phyloP scores from a whole-genome alignment of 1,139 yeast genomes.

The Kluyveromyces sp. region DNA sequence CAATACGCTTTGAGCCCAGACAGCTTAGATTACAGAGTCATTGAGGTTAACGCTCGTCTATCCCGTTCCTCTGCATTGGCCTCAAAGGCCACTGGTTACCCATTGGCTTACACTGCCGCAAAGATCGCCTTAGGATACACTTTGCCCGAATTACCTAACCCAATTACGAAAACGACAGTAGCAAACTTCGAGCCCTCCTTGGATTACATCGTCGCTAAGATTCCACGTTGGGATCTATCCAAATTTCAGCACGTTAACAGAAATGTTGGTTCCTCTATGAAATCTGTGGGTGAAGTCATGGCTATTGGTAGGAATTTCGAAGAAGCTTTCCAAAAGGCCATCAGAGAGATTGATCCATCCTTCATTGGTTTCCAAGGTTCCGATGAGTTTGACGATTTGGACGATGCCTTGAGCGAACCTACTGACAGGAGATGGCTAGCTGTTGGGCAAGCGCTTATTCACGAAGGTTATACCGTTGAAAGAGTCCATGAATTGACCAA shows the following conservation, averaged over 20 bases:
- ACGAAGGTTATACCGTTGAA: constrained; percentile 86
- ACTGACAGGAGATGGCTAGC: constrained; percentile 98
- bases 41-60: constrained; percentile 95
- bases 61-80: constrained; percentile 97
- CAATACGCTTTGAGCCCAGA: constrained; percentile 96
- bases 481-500: constrained; percentile 82
- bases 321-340: constrained; percentile 96
- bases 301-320: constrained; percentile 97
- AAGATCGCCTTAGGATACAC: constrained; percentile 93
- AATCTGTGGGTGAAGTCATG: constrained; percentile 99
- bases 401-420: constrained; percentile 75
- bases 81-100: constrained; percentile 97
- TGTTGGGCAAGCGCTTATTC: constrained; percentile 90
- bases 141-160: constrained; percentile 89
- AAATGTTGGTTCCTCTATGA: constrained; percentile 93
- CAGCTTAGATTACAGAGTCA: constrained; percentile 90
- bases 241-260: constrained; percentile 93
- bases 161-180: constrained; percentile 91
- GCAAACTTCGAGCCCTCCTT: constrained; percentile 96
- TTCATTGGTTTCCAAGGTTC: constrained; percentile 89
- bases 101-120: constrained; percentile 97
- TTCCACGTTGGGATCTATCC: constrained; percentile 96
- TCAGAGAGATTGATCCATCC: constrained; percentile 93
- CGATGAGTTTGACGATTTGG: constrained; percentile 58
- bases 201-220: constrained; percentile 93